Evolutionary conservation across 495 filamentous ascomycete species (phyloP), one percentile per base, ranked within the genome.

Genomic region (Aspergillus indologenus): DNA sequence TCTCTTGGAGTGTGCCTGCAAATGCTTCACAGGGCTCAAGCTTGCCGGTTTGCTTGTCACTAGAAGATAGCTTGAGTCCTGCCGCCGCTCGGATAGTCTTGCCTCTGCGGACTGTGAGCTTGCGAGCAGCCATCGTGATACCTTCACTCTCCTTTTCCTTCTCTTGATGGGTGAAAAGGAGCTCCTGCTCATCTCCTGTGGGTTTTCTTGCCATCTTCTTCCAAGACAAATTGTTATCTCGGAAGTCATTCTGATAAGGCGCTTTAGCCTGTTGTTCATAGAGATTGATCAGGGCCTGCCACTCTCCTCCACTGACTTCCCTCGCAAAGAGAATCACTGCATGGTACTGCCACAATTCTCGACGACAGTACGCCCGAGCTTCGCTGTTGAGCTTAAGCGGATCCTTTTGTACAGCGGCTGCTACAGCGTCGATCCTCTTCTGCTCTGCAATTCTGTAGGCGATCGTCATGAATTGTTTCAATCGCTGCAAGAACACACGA

Each of bases 91-190:
- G 85, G 3, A 96, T 83, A 49, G 83, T 91, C 67, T 91, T 91
- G 40, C 91, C 90, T 66, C 94, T 81, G 76, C 95, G 96, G 45
- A 98, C 93, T 0, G 93, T 97, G 23, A 96, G 73, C 68, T 96
- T 96, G 45, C 92, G 83, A 11, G 92, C 92, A 6, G 92, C 89
- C 44, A 85, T 85, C 18, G 87, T 83, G 18, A 89, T 80, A 20
- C 85, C 82, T 59, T 88, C 84, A 53, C 69, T 63, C 78, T 87
- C 81, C 70, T 87, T 81, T 78, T 96, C 84, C 61, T 95, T 94
- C 62, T 93, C 85, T 65, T 91, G 86, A 3, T 89, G 80, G 1
- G 90, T 96, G 65, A 97, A 98, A 12, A 96, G 80, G 24, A 96
- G 74, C 56, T 96, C 93, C 29, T 81, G 77, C 65, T 97, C 93